Evolutionary conservation across 2,329 filamentous ascomycete genomes (phyloP).

Genomic region (Ascochyta koolunga): DNA sequence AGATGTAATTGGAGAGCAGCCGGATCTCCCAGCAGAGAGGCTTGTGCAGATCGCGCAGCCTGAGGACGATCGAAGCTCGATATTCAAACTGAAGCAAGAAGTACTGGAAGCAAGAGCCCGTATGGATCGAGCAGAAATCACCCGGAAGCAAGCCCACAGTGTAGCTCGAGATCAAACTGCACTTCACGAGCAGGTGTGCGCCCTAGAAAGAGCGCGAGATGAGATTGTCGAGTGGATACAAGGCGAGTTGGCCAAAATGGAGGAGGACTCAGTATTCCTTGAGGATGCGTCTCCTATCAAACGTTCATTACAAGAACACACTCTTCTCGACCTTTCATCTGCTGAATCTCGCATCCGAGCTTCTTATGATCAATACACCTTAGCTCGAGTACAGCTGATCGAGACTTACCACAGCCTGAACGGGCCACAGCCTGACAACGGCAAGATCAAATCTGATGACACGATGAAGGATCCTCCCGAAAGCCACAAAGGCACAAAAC

Average conservation of each 20-base stretch:
- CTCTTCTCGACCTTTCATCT: slow-evolving; percentile 22
- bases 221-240: slow-evolving; percentile 60
- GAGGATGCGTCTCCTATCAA: slow-evolving; percentile 45
- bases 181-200: slow-evolving; percentile 43
- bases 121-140: slow-evolving; percentile 41
- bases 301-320: slow-evolving; percentile 11
- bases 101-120: slow-evolving; percentile 43
- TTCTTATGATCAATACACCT: slow-evolving; percentile 41
- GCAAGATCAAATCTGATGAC: background rate
- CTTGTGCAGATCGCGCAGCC: slow-evolving; percentile 31
- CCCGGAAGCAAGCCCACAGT: slow-evolving; percentile 23
- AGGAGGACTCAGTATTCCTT: slow-evolving; percentile 44
- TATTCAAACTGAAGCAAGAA: slow-evolving; percentile 49
- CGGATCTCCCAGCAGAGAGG: slow-evolving; percentile 43
- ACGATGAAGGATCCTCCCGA: background rate
- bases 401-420: slow-evolving; percentile 29
- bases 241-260: slow-evolving; percentile 53
- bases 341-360: slow-evolving; percentile 34
- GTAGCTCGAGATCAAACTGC: slow-evolving; percentile 3
- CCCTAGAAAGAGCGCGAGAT: slow-evolving; percentile 54
- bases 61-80: slow-evolving; percentile 30
- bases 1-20: slow-evolving; percentile 44
- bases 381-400: slow-evolving; percentile 31
- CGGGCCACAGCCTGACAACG: slow-evolving; percentile 2
- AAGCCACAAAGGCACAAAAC: background rate